These are phyloP conservation scores for Lactarius psammicola DNA, from an alignment of 768 basidiomycete species.

Conservation along the genomic window DNA sequence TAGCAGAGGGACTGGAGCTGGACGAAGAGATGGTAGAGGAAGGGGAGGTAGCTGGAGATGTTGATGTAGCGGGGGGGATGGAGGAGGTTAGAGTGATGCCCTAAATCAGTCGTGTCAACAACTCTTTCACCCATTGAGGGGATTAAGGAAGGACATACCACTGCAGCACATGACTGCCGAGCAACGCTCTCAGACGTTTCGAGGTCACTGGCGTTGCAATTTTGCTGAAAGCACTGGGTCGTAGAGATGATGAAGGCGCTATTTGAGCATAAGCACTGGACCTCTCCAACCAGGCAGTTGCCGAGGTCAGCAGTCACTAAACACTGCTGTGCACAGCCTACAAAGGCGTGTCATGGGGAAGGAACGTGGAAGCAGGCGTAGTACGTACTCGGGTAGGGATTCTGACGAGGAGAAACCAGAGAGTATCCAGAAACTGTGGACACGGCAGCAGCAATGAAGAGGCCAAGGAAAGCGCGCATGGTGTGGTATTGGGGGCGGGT, in stretches of 20 bases:
- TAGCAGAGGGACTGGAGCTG: background rate
- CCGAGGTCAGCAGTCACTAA: constrained; percentile 44
- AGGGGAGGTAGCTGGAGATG: background rate
- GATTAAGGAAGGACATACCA: constrained; percentile 38
- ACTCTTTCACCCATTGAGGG: background rate
- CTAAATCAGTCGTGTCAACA: constrained; percentile 9
- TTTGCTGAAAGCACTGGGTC: constrained; percentile 48
- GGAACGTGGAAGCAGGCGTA: background rate
- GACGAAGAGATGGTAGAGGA: constrained; percentile 1
- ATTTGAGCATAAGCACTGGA: constrained; percentile 56
- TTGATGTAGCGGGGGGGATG: background rate
- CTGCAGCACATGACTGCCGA: constrained; percentile 44
- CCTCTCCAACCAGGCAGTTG: constrained; percentile 49
- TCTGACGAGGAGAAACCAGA: constrained; percentile 26
- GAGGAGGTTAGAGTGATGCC: constrained; percentile 26
- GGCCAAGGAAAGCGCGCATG: constrained; percentile 55
- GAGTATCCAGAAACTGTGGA: constrained; percentile 36
- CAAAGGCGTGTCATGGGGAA: constrained; percentile 4
- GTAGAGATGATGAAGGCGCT: constrained; percentile 45
- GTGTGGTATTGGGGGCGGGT: constrained; percentile 29
- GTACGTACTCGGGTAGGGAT: constrained; percentile 17
- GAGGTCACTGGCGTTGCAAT: constrained; percentile 53
- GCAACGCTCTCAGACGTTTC: constrained; percentile 43
- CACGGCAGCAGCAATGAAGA: constrained; percentile 40
- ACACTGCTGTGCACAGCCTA: constrained; percentile 56